phyloP scores from a whole-genome alignment of 169 alveolate genomes.

The Plasmodium gallinaceum region DNA sequence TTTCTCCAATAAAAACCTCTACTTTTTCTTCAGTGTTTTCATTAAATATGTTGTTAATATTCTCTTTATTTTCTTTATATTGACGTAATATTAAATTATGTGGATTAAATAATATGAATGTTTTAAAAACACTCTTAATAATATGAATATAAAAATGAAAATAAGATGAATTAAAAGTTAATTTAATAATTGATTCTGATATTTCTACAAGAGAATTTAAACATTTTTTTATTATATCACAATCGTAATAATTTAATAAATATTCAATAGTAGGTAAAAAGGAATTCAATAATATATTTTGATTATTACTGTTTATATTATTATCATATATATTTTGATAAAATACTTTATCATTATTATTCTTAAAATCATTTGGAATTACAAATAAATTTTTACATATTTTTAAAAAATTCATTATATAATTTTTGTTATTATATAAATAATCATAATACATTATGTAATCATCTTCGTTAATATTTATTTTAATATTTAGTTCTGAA shows the following conservation, averaged over 20 bases:
- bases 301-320: neutral
- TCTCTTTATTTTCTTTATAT: neutral
- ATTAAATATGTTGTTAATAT: neutral
- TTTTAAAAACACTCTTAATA: constrained; percentile 4
- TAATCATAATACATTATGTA: constrained; percentile 39
- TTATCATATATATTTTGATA: constrained; percentile 5
- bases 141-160: constrained; percentile 11
- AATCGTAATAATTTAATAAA: constrained; percentile 34
- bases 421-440: constrained; percentile 19
- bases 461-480: constrained; percentile 39
- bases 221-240: constrained; percentile 20
- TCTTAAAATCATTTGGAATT: constrained; percentile 35
- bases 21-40: constrained; percentile 21
- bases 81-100: constrained; percentile 20
- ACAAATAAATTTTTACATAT: constrained; percentile 46
- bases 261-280: constrained; percentile 14
- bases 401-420: constrained; percentile 42
- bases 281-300: constrained; percentile 1
- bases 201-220: constrained; percentile 24
- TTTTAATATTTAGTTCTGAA: constrained; percentile 3
- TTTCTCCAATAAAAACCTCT: constrained; percentile 43
- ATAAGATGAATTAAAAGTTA: constrained; percentile 21
- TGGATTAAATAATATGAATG: constrained; percentile 37
- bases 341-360: constrained; percentile 4
- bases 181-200: constrained; percentile 21